A percentile compares a stretch with the other conserved stretches of the same genome.
These are phyloP conservation scores for Epithele typhae DNA, from an alignment of 768 basidiomycete species.

Conservation along the genomic window DNA sequence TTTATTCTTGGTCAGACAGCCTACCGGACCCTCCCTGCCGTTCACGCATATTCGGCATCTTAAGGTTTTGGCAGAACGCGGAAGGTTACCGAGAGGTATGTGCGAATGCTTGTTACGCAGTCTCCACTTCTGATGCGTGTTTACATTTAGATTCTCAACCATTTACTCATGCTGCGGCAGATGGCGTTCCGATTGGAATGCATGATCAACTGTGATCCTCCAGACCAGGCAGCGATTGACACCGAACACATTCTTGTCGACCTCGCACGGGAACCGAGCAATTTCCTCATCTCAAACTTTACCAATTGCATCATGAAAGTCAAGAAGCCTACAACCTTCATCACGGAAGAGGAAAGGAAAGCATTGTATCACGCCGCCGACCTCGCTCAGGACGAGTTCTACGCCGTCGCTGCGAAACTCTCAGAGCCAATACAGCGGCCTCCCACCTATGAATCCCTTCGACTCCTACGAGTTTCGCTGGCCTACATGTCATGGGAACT, in stretches of 20 bases:
- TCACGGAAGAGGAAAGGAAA: conserved; percentile 55
- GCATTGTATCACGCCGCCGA: conserved; percentile 57
- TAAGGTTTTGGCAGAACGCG: conserved; percentile 61
- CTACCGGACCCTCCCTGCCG: conserved; percentile 60
- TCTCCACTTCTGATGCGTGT: too few relatives aligned
- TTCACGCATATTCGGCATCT: conserved; percentile 56
- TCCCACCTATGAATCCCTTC: conserved; percentile 45
- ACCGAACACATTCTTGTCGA: conserved; percentile 66
- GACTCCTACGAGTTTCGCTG: conserved; percentile 60
- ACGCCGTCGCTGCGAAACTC: conserved; percentile 61
- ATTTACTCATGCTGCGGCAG: conserved; percentile 66
- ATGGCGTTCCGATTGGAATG: conserved; percentile 69
- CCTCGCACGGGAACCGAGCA: conserved; percentile 55
- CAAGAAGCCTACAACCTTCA: conserved; percentile 54
- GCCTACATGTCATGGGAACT: conserved; percentile 54
- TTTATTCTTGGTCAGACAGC: conserved; percentile 80
- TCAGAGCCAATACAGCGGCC: conserved; percentile 45
- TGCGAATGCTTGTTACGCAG: background rate
- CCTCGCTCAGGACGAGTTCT: conserved; percentile 65
- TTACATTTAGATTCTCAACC: conserved; percentile 60
- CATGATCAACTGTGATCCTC: conserved; percentile 59
- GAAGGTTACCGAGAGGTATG: conserved; percentile 71
- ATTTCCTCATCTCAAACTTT: conserved; percentile 56
- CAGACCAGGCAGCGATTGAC: conserved; percentile 57
- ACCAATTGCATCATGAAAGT: conserved; percentile 56